A percentile compares a stretch with the other conserved stretches of the same genome.
These are phyloP conservation scores for Diutina mesorugosa DNA, from an alignment of 1,139 yeast genomes.

Conservation along the genomic window DNA sequence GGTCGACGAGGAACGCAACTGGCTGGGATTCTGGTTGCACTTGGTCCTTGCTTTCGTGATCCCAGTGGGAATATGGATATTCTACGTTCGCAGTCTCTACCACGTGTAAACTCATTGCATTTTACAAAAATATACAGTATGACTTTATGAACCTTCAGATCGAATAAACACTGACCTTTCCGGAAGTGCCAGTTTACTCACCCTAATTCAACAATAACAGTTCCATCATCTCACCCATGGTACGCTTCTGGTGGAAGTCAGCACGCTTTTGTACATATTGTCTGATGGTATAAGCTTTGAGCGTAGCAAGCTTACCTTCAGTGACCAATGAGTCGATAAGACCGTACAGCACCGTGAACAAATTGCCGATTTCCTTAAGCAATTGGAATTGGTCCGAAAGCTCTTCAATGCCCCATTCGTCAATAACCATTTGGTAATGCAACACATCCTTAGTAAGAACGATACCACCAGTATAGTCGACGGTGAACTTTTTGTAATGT, in stretches of 20 bases:
- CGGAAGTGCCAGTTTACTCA: background rate
- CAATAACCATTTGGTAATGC: constrained; percentile 63
- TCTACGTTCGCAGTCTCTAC: background rate
- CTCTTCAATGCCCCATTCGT: constrained; percentile 53
- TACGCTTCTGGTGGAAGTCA: constrained; percentile 32
- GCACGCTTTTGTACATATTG: constrained; percentile 62
- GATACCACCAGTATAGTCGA: constrained; percentile 74
- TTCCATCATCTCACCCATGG: constrained; percentile 2
- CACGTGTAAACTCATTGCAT: background rate
- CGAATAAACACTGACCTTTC: background rate
- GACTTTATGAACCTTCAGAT: background rate
- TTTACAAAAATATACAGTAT: background rate
- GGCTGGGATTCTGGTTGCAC: background rate
- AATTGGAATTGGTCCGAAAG: constrained; percentile 60
- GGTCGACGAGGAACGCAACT: background rate
- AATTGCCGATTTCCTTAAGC: constrained; percentile 70
- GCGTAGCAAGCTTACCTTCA: constrained; percentile 65
- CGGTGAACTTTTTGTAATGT: constrained; percentile 67
- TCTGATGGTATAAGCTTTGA: constrained; percentile 55
- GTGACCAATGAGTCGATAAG: constrained; percentile 67
- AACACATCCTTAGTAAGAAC: constrained; percentile 78
- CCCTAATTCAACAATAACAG: background rate
- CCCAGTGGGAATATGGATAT: background rate
- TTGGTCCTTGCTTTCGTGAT: background rate
- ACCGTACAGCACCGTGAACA: constrained; percentile 63